phyloP scores from a whole-genome alignment of 805 yeast species.

The Hanseniaspora thailandica region DNA sequence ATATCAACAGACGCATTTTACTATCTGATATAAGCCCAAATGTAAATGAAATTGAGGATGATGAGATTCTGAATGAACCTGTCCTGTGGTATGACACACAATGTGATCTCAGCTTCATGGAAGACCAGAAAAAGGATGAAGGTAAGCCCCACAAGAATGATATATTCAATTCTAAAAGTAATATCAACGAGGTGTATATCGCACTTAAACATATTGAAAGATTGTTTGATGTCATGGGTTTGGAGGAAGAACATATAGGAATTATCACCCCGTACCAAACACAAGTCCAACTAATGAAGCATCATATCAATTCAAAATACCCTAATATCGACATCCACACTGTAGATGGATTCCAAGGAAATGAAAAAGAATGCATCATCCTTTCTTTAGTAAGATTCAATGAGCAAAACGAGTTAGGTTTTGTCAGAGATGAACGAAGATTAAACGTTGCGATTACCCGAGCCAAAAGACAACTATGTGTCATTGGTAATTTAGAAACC shows the following conservation, averaged over 20 bases:
- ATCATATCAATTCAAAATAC: constrained; percentile 30
- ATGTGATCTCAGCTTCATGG: constrained; percentile 65
- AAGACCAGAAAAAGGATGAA: constrained; percentile 28
- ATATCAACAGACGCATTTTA: constrained; percentile 40
- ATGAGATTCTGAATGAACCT: constrained; percentile 46
- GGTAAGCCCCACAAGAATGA: neutral
- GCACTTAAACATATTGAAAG: constrained; percentile 46
- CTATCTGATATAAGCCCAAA: constrained; percentile 25
- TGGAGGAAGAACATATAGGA: constrained; percentile 52
- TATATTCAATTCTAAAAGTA: constrained; percentile 46
- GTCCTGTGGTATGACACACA: constrained; percentile 86
- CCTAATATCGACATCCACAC: constrained; percentile 65
- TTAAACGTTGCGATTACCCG: constrained; percentile 90
- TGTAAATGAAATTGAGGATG: constrained; percentile 42
- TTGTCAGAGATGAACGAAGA: constrained; percentile 64
- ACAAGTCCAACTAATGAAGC: constrained; percentile 57
- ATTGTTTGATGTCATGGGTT: constrained; percentile 40
- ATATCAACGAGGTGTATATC: constrained; percentile 62
- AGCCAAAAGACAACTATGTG: constrained; percentile 71
- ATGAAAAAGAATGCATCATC: constrained; percentile 81
- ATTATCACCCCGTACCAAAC: constrained; percentile 84
- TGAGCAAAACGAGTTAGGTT: constrained; percentile 60
- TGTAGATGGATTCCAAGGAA: constrained; percentile 93
- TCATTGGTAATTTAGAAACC: constrained; percentile 77
- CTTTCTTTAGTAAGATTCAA: constrained; percentile 76